Conservation (phyloP, 139 green algal genomes). For the Diplosphaera chodatii region DNA sequence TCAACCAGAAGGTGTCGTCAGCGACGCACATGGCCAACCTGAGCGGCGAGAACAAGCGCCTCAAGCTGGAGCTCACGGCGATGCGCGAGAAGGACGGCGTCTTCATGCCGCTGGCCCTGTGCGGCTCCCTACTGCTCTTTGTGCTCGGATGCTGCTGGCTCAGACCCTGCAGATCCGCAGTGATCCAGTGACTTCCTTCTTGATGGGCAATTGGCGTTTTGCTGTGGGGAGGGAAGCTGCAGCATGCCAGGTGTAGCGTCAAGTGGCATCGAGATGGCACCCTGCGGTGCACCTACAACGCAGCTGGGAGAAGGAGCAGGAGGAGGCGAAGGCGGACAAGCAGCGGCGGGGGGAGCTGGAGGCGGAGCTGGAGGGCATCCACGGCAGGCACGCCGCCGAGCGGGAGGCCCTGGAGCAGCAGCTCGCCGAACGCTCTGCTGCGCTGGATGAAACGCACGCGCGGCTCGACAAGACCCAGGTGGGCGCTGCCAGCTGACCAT, state of each 20-base stretch:
- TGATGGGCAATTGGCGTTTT: too few species aligned
- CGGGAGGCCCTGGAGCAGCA: conserved; percentile 22
- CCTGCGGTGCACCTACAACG: too few species aligned
- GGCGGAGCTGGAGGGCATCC: conserved; percentile 20
- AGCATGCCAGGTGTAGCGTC: too few species aligned
- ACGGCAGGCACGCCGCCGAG: conserved; percentile 2
- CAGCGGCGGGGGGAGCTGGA: conserved; percentile 23
- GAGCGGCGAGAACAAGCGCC: conserved; percentile 82
- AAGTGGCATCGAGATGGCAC: too few species aligned
- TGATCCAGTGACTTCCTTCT: too few species aligned
- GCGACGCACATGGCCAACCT: conserved; percentile 95
- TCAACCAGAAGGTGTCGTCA: conserved; percentile 90
- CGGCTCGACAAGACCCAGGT: not conserved
- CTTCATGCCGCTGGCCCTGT: conserved; percentile 62
- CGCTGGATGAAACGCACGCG: conserved; percentile 20
- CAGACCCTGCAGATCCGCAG: too few species aligned
- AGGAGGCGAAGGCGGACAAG: not conserved
- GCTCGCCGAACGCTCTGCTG: conserved; percentile 11
- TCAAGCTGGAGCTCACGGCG: conserved; percentile 70
- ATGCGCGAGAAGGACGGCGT: conserved; percentile 92
- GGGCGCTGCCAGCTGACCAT: too few species aligned
- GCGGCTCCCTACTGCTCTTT: too few species aligned
- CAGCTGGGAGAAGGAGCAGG: not conserved
- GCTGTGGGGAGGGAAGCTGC: too few species aligned
- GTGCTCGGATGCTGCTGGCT: too few species aligned